Conservation (phyloP, 192 early-diverging fungal species). For the Thoreauomyces humboldtii region DNA sequence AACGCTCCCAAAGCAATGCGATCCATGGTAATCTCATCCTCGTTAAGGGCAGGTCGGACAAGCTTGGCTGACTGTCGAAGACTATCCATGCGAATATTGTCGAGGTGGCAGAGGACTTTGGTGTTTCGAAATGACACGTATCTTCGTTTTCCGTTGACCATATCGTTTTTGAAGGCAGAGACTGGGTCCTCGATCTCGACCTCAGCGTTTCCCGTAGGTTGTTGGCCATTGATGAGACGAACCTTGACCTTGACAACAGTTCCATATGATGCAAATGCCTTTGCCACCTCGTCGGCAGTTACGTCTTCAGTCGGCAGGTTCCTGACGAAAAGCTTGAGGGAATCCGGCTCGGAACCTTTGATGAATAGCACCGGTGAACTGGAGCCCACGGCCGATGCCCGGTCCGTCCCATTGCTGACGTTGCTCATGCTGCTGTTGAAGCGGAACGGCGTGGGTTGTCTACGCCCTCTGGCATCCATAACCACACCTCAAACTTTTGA, state of each 20-base stretch:
- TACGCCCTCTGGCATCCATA: too few relatives aligned
- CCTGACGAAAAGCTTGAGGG: conserved; percentile 4
- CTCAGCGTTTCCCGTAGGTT: background rate
- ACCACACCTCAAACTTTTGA: too few relatives aligned
- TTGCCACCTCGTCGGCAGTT: background rate
- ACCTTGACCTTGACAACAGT: background rate
- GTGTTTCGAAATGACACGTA: background rate
- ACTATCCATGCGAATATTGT: background rate
- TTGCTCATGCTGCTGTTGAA: too few relatives aligned
- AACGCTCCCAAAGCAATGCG: conserved; percentile 13
- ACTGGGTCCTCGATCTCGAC: background rate
- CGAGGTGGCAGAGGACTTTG: background rate
- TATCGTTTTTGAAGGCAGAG: background rate
- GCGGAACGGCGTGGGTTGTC: too few relatives aligned
- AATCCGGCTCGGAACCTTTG: background rate
- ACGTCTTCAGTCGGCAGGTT: background rate
- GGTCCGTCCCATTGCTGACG: too few relatives aligned
- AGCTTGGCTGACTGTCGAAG: background rate
- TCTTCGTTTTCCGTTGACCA: background rate
- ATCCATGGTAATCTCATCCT: background rate
- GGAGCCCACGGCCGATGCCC: too few relatives aligned
- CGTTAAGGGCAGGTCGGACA: background rate
- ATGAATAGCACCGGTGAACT: too few relatives aligned
- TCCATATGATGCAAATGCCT: conserved; percentile 1
- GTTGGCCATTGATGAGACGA: background rate